Percentiles rank a stretch among this genome's conserved stretches.
Conservation (phyloP, 345 rosid genomes). For the Anastatica hierochuntica region DNA sequence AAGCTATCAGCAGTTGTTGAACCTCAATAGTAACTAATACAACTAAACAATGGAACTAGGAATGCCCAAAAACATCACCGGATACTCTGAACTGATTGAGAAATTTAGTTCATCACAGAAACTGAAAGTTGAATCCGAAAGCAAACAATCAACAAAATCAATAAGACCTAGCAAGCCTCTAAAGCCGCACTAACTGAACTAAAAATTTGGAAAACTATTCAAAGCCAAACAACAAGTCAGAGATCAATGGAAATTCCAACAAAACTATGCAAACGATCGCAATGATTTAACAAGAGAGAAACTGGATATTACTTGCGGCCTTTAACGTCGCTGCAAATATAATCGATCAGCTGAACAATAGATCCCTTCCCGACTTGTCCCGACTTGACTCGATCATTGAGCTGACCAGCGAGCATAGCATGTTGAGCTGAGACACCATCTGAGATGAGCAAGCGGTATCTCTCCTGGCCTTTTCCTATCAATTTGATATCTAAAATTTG, state of each 20-base stretch:
- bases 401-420: constrained; percentile 79
- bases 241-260: neutral
- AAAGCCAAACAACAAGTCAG: neutral
- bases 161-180: neutral
- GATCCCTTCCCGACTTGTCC: constrained; percentile 62
- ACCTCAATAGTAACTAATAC: too few species aligned
- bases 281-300: neutral
- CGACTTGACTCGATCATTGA: constrained; percentile 55
- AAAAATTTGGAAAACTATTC: neutral
- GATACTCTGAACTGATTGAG: neutral
- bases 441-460: constrained; percentile 54
- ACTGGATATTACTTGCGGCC: constrained; percentile 45
- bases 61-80: neutral
- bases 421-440: constrained; percentile 59
- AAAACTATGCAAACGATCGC: neutral
- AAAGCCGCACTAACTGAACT: neutral
- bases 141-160: neutral
- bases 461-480: constrained; percentile 52
- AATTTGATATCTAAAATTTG: constrained; percentile 65
- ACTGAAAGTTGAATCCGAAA: neutral
- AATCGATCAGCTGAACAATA: constrained; percentile 74
- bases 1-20: too few species aligned
- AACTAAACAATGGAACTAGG: neutral
- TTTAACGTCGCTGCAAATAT: constrained; percentile 65
- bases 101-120: neutral